These are phyloP conservation scores for Cylindrotheca closterium DNA, from an alignment of 108 stramenopile species.

Conservation along the genomic window DNA sequence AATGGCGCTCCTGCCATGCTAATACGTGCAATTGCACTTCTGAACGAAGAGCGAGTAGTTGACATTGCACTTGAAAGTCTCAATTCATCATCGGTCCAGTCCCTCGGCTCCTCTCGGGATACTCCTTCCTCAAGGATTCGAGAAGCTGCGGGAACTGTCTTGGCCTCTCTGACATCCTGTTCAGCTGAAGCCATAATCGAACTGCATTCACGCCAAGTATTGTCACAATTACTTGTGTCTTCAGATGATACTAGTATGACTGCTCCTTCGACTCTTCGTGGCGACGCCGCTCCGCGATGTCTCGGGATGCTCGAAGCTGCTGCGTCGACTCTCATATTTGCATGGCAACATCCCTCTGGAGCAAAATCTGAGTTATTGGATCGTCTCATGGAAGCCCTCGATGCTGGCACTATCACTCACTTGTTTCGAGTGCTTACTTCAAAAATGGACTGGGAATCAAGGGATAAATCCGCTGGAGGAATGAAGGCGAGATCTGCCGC, in stretches of 20 bases:
- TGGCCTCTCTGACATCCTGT: conserved; percentile 59
- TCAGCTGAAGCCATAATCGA: conserved; percentile 66
- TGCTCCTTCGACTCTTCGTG: conserved; percentile 55
- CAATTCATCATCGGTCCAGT: conserved; percentile 47
- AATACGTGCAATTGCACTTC: conserved; percentile 31
- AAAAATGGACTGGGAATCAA: conserved; percentile 64
- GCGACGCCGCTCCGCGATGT: conserved; percentile 67
- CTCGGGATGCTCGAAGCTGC: conserved; percentile 68
- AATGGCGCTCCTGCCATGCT: conserved; percentile 34
- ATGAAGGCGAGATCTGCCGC: conserved; percentile 55
- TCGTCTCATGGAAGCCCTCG: conserved; percentile 65
- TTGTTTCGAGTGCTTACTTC: conserved; percentile 55
- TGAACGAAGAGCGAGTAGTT: conserved; percentile 47
- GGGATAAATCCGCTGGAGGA: conserved; percentile 56
- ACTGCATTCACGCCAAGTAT: conserved; percentile 53
- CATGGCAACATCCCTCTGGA: conserved; percentile 57
- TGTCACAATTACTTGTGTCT: conserved; percentile 46
- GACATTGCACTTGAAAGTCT: conserved; percentile 40
- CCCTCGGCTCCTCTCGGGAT: conserved; percentile 55
- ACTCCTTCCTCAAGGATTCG: conserved; percentile 61
- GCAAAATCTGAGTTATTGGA: conserved; percentile 51
- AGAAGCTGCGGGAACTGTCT: conserved; percentile 64
- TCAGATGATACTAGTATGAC: conserved; percentile 52
- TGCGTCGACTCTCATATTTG: conserved; percentile 54
- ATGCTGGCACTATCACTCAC: conserved; percentile 63